Evolutionary conservation across 345 rosid genomes (phyloP).

Genomic region (Dipteronia sinensis): DNA sequence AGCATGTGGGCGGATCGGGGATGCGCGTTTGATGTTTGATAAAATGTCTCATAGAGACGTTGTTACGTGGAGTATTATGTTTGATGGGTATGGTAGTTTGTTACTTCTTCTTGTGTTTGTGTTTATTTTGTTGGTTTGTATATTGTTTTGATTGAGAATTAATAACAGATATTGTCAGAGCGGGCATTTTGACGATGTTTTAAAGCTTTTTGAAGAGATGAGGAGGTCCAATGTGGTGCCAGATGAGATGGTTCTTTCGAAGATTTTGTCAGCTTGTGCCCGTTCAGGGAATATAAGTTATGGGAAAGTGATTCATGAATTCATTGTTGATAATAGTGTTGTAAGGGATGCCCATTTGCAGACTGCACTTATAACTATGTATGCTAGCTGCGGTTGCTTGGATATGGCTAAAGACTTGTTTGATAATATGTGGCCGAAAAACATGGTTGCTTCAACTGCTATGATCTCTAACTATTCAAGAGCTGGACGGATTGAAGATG

Average conservation of each 20-base stretch:
- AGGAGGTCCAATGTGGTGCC: constrained; percentile 42
- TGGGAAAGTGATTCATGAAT: constrained; percentile 50
- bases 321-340: constrained; percentile 40
- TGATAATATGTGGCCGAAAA: constrained; percentile 31
- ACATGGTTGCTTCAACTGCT: constrained; percentile 49
- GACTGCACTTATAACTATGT: constrained; percentile 51
- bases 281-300: constrained; percentile 42
- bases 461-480: constrained; percentile 57
- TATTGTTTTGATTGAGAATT: constrained; percentile 3
- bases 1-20: constrained; percentile 34
- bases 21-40: constrained; percentile 58
- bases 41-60: constrained; percentile 53
- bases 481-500: constrained; percentile 50
- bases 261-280: constrained; percentile 52
- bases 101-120: not conserved
- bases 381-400: constrained; percentile 51
- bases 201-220: constrained; percentile 74
- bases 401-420: constrained; percentile 43
- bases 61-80: constrained; percentile 64
- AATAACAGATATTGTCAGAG: constrained; percentile 46
- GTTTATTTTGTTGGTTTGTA: constrained; percentile 1
- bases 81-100: constrained; percentile 46
- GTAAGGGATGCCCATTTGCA: constrained; percentile 42
- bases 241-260: constrained; percentile 58
- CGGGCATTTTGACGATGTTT: constrained; percentile 48